Evolutionary conservation across 257 asterid species (phyloP).

Genomic region (Solanum acaule): DNA sequence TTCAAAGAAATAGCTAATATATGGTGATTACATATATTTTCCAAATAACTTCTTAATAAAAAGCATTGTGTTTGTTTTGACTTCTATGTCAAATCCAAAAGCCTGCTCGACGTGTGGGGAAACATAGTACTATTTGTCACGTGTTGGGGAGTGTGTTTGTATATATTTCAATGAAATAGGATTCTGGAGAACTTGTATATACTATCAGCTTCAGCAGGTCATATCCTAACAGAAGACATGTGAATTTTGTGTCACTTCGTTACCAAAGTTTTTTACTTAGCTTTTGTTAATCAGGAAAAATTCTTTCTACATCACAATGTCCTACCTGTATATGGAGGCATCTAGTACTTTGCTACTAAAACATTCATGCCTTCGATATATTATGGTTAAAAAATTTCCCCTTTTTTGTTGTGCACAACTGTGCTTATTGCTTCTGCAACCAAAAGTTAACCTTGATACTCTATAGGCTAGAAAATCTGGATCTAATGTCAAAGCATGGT

Average conservation of each 20-base stretch:
- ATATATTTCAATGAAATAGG: neutral
- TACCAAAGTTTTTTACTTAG: neutral
- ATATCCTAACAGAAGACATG: neutral
- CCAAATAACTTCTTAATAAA: neutral
- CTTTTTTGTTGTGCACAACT: neutral
- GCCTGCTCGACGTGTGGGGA: neutral
- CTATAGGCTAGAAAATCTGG: slow-evolving; percentile 89
- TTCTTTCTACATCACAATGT: neutral
- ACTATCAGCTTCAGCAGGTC: neutral
- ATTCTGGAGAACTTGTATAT: neutral
- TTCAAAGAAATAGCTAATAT: neutral
- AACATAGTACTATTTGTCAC: neutral
- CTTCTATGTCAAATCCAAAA: neutral
- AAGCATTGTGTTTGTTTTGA: neutral
- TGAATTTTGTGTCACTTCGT: neutral
- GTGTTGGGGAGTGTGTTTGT: neutral
- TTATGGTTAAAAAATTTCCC: neutral
- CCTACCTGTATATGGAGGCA: neutral
- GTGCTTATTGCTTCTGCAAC: neutral
- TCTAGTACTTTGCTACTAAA: neutral
- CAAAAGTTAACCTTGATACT: neutral
- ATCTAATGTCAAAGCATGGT: slow-evolving; percentile 80
- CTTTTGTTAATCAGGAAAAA: neutral
- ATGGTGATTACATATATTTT: neutral
- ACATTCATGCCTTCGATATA: neutral